Percentiles rank a stretch among this genome's conserved stretches.
Conservation (phyloP, 179 eudicot genomes). For the Beta lomatogona region DNA sequence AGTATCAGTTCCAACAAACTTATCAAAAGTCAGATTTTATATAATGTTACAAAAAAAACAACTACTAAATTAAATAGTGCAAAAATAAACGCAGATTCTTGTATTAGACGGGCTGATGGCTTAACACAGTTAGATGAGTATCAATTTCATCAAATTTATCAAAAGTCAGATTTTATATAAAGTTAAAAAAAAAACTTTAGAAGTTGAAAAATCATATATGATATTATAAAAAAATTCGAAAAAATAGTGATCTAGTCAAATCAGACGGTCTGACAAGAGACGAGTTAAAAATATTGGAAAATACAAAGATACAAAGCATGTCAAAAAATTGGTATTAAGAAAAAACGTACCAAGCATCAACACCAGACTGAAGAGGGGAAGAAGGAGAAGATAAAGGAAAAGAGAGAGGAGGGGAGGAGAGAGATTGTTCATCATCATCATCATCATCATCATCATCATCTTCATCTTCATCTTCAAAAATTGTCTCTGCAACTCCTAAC, state of each 20-base stretch:
- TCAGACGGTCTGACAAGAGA: no score
- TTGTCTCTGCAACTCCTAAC: conserved; percentile 67
- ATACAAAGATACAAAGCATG: no score
- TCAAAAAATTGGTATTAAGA: not conserved
- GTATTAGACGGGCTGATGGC: not conserved
- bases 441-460: conserved; percentile 38
- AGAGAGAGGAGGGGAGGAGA: conserved; percentile 42
- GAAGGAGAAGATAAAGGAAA: conserved; percentile 34
- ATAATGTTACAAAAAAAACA: not conserved
- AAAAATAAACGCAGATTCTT: not conserved
- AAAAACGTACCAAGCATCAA: conserved; percentile 52
- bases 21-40: no score
- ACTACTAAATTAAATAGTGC: not conserved
- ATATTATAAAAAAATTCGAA: no score
- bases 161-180: no score
- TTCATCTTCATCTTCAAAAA: conserved; percentile 48
- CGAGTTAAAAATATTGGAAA: no score
- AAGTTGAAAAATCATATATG: no score
- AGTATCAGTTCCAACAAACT: no score
- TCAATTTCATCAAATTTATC: no score
- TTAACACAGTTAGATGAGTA: no score
- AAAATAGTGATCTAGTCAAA: no score
- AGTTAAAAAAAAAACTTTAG: no score
- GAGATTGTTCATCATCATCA: conserved; percentile 25
- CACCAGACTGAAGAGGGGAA: conserved; percentile 45